Conservation (phyloP, 331 rosid genomes). For the Phaseolus coccineus region DNA sequence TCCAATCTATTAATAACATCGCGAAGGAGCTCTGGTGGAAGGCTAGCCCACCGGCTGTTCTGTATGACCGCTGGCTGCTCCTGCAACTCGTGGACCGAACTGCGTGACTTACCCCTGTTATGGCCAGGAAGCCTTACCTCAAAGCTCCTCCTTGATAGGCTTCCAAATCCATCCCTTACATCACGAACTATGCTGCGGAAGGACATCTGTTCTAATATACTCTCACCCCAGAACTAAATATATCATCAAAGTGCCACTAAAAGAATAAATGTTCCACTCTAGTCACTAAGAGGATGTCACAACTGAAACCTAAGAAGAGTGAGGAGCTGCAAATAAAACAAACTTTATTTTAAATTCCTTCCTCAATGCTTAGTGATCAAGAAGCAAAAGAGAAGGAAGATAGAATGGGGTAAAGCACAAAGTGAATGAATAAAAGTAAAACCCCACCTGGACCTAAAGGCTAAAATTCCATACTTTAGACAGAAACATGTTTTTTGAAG, state of each 20-base stretch:
- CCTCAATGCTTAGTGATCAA: slow-evolving; percentile 55
- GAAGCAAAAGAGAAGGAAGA: slow-evolving; percentile 60
- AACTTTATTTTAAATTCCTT: slow-evolving; percentile 53
- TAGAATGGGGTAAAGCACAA: slow-evolving; percentile 71
- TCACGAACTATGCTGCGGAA: slow-evolving; percentile 95
- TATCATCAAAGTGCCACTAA: slow-evolving; percentile 34
- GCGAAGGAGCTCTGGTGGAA: slow-evolving; percentile 85
- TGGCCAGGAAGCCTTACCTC: slow-evolving; percentile 85
- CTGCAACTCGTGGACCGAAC: slow-evolving; percentile 74
- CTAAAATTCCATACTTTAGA: slow-evolving; percentile 65
- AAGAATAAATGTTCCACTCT: slow-evolving; percentile 39
- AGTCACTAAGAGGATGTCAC: slow-evolving; percentile 38
- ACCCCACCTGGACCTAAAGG: slow-evolving; percentile 71
- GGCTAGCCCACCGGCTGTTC: slow-evolving; percentile 88
- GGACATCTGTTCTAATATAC: slow-evolving; percentile 66
- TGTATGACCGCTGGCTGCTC: slow-evolving; percentile 67
- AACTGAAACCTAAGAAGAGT: slow-evolving; percentile 37
- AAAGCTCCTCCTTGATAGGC: slow-evolving; percentile 87
- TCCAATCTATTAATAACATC: slow-evolving; percentile 91
- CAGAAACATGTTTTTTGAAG: slow-evolving; percentile 53
- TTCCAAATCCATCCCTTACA: slow-evolving; percentile 95
- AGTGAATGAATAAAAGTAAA: slow-evolving; percentile 37
- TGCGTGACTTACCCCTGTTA: slow-evolving; percentile 78
- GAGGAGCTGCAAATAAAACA: slow-evolving; percentile 62
- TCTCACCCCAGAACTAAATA: slow-evolving; percentile 46